Evolutionary conservation across 768 basidiomycete genomes (phyloP).

Genomic region (Fomitopsis pulvina): DNA sequence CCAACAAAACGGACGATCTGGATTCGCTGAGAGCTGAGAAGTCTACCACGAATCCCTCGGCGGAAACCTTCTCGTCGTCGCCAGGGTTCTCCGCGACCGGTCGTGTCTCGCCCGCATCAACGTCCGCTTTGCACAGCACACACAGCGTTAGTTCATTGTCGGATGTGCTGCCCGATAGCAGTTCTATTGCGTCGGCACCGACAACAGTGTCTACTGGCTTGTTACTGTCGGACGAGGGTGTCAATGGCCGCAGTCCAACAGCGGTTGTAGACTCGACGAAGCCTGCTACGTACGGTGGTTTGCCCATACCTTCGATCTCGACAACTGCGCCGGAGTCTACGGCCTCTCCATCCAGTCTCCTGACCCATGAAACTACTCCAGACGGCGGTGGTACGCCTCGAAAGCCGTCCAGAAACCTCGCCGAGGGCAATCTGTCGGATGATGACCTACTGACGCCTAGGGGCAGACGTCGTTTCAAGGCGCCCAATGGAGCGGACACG

Average conservation of each 20-base stretch:
- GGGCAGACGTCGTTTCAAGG: conserved; percentile 9
- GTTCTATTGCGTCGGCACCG: conserved; percentile 18
- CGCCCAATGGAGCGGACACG: conserved; percentile 6
- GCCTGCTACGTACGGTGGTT: conserved; percentile 30
- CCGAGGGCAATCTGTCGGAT: conserved; percentile 15
- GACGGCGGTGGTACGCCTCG: not conserved
- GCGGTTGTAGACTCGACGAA: not conserved
- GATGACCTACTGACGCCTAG: conserved; percentile 26
- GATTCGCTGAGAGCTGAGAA: not conserved
- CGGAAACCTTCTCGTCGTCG: conserved; percentile 6
- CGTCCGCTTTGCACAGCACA: conserved; percentile 17
- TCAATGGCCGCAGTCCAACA: not conserved
- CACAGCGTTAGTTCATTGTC: conserved; percentile 2
- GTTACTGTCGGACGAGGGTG: not conserved
- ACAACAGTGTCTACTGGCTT: conserved; percentile 16
- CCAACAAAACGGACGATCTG: not conserved
- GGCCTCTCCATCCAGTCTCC: not conserved
- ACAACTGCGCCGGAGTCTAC: conserved; percentile 41
- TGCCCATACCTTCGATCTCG: conserved; percentile 49
- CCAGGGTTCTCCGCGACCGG: conserved; percentile 11
- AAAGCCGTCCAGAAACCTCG: not conserved
- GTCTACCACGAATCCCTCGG: not conserved
- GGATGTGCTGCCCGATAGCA: conserved; percentile 11
- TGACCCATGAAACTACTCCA: not conserved
- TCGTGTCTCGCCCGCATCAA: conserved; percentile 19